A percentile compares a stretch with the other conserved stretches of the same genome.
phyloP scores from a whole-genome alignment of 2,329 filamentous ascomycete genomes.

The Verticillium nubilum region DNA sequence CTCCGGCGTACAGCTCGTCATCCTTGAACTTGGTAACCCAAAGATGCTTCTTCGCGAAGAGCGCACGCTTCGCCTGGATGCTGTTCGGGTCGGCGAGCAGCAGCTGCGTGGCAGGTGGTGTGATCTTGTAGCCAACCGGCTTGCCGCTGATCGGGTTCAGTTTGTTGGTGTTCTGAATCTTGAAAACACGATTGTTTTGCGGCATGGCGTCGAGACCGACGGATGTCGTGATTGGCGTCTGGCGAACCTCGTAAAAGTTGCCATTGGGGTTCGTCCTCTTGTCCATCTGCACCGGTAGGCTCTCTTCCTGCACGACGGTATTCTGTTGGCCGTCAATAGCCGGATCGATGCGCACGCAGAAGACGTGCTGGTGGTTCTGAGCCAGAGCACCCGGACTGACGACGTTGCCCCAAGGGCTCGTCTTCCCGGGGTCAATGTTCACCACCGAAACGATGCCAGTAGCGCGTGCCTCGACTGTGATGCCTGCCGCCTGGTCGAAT shows the following conservation, averaged over 20 bases:
- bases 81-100: slow-evolving; percentile 18
- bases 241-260: slow-evolving; percentile 33
- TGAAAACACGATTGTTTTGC: slow-evolving; percentile 29
- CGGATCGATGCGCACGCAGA: slow-evolving; percentile 47
- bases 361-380: slow-evolving; percentile 54
- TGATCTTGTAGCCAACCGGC: slow-evolving; percentile 29
- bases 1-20: slow-evolving; percentile 22
- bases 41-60: slow-evolving; percentile 20
- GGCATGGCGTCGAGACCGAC: slow-evolving; percentile 36
- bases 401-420: slow-evolving; percentile 39
- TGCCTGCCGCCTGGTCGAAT: slow-evolving; percentile 43
- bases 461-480: slow-evolving; percentile 12
- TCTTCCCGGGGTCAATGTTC: slow-evolving; percentile 33
- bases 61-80: slow-evolving; percentile 15
- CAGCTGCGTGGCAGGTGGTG: slow-evolving; percentile 28
- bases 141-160: slow-evolving; percentile 26
- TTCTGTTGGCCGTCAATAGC: slow-evolving; percentile 49
- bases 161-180: slow-evolving; percentile 23
- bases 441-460: slow-evolving; percentile 38
- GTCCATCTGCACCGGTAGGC: slow-evolving; percentile 43
- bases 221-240: slow-evolving; percentile 35
- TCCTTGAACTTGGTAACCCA: slow-evolving; percentile 22
- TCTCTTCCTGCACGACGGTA: slow-evolving; percentile 49
- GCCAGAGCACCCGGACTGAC: slow-evolving; percentile 48
- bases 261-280: slow-evolving; percentile 42